A percentile compares a stretch with the other conserved stretches of the same genome.
These are phyloP conservation scores for Gynandropsis gynandra DNA, from an alignment of 345 rosid genomes.

Conservation along the genomic window DNA sequence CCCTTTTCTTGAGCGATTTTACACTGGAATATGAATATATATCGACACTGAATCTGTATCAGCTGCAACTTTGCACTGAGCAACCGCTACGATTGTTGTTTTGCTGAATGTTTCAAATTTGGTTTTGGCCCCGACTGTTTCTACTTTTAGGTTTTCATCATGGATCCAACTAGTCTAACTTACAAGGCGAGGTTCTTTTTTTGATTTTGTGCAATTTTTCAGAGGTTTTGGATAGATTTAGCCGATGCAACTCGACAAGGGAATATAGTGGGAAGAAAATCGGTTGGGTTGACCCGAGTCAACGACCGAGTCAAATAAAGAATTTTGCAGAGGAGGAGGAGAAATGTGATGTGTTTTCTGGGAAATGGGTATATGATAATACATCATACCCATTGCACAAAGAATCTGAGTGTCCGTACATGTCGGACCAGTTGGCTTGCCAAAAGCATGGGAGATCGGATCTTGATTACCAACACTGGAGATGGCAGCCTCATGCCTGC, in stretches of 20 bases:
- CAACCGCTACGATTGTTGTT: neutral
- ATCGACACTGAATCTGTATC: neutral
- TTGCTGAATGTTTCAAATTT: too few relatives aligned
- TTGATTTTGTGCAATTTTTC: neutral
- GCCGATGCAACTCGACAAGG: conserved; percentile 60
- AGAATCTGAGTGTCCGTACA: conserved; percentile 84
- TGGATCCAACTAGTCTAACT: neutral
- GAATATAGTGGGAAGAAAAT: conserved; percentile 63
- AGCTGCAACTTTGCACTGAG: neutral
- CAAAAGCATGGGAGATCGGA: conserved; percentile 92
- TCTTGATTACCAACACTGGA: conserved; percentile 71
- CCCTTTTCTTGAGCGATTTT: neutral
- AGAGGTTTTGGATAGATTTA: conserved; percentile 82
- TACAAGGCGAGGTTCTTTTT: neutral
- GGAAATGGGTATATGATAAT: conserved; percentile 87
- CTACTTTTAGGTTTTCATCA: too few relatives aligned
- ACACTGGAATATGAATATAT: neutral
- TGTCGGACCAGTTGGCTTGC: conserved; percentile 97
- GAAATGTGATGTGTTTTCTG: conserved; percentile 72
- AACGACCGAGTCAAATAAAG: conserved; percentile 26
- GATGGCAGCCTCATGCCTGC: conserved; percentile 95
- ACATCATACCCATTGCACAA: conserved; percentile 63
- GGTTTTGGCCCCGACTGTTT: too few relatives aligned
- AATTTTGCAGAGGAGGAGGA: conserved; percentile 22
- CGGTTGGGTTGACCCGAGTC: conserved; percentile 35